These are phyloP conservation scores for Fraxinus baroniana DNA, from an alignment of 305 asterid species.

Conservation along the genomic window DNA sequence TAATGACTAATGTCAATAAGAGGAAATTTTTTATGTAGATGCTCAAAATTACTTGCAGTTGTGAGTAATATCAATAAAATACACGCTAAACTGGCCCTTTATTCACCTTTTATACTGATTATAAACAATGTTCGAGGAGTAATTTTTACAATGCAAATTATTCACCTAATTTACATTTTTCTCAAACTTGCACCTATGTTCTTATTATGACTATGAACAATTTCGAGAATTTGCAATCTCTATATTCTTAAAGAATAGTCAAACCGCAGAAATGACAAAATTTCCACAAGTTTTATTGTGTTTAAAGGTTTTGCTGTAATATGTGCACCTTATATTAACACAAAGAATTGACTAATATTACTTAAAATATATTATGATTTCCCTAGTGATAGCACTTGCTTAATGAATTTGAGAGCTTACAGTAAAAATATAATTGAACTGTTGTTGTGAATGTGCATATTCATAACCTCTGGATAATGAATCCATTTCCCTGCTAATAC, in stretches of 20 bases:
- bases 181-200: not conserved
- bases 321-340: not conserved
- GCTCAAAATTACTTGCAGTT: not conserved
- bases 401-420: not conserved
- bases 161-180: not conserved
- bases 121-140: not conserved
- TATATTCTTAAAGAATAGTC: not conserved
- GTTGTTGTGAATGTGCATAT: not conserved
- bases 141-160: not conserved
- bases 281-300: not conserved
- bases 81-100: not conserved
- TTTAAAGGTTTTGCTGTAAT: not conserved
- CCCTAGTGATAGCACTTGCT: constrained; percentile 1
- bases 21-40: not conserved
- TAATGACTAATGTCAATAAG: not conserved
- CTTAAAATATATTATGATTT: not conserved
- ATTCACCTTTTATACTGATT: not conserved
- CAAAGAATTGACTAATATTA: not conserved
- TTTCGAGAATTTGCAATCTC: not conserved
- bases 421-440: not conserved
- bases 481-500: not conserved
- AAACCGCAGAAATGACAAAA: not conserved
- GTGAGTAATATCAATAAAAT: not conserved
- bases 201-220: not conserved
- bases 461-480: not conserved